Evolutionary conservation across 129 eudicot genomes (phyloP).

Genomic region (Tagetes erecta): DNA sequence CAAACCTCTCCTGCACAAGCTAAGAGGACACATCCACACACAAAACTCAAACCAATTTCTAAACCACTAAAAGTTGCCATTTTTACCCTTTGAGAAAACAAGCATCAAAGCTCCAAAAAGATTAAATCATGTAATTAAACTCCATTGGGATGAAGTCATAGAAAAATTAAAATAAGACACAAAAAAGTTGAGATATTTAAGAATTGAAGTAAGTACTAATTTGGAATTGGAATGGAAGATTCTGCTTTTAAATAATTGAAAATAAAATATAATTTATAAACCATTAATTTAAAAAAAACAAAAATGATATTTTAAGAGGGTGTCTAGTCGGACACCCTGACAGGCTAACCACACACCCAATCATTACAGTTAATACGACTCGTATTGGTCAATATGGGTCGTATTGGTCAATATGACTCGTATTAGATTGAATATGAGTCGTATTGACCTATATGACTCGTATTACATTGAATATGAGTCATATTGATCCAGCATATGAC

Average conservation of each 20-base stretch:
- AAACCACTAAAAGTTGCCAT: slow-evolving; percentile 76
- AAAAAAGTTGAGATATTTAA: slow-evolving; percentile 17
- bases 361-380: no score
- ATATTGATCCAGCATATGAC: no score
- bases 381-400: no score
- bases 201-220: slow-evolving; percentile 19
- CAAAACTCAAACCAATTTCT: slow-evolving; percentile 68
- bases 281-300: background rate
- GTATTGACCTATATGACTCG: no score
- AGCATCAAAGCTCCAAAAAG: slow-evolving; percentile 30
- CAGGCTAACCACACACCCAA: no score
- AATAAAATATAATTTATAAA: background rate
- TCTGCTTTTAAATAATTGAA: slow-evolving; percentile 29
- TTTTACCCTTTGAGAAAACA: slow-evolving; percentile 30
- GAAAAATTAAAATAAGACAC: slow-evolving; percentile 14
- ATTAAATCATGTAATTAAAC: background rate
- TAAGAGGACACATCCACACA: slow-evolving; percentile 74
- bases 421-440: no score
- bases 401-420: no score
- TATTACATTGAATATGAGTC: no score
- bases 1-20: slow-evolving; percentile 67
- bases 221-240: slow-evolving; percentile 33
- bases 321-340: no score
- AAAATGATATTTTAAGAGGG: background rate
- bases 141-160: slow-evolving; percentile 2